phyloP scores from a whole-genome alignment of 345 rosid species.

The Camelina neglecta region DNA sequence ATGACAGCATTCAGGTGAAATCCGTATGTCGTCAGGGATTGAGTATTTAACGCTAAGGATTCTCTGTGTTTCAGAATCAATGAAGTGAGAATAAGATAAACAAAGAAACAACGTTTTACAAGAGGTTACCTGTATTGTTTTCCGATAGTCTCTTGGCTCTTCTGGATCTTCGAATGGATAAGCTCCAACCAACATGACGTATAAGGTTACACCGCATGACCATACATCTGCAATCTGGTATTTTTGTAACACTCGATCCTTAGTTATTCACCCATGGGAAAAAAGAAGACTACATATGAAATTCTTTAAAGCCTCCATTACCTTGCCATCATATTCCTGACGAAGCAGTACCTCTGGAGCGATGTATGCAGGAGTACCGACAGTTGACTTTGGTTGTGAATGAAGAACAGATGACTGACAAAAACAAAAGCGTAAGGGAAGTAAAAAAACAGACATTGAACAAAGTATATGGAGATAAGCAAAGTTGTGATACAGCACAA shows the following conservation, averaged over 20 bases:
- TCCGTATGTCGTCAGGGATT: constrained; percentile 71
- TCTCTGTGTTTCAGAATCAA: constrained; percentile 54
- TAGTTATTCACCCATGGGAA: constrained; percentile 6
- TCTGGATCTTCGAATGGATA: constrained; percentile 98
- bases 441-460: neutral
- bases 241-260: neutral
- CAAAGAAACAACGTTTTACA: neutral
- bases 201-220: constrained; percentile 96
- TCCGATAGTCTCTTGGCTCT: constrained; percentile 86
- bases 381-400: constrained; percentile 96
- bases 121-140: constrained; percentile 69
- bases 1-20: constrained; percentile 81
- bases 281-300: neutral
- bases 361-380: constrained; percentile 98
- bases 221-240: constrained; percentile 96
- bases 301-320: constrained; percentile 32
- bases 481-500: neutral
- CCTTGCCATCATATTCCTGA: constrained; percentile 97
- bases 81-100: neutral
- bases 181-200: constrained; percentile 93
- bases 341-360: constrained; percentile 92
- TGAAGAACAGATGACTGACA: constrained; percentile 88
- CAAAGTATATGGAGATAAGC: neutral
- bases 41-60: constrained; percentile 85
- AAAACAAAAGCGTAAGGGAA: neutral